phyloP scores from a whole-genome alignment of 1,139 yeast genomes.

The Suhomyces bokatorum region DNA sequence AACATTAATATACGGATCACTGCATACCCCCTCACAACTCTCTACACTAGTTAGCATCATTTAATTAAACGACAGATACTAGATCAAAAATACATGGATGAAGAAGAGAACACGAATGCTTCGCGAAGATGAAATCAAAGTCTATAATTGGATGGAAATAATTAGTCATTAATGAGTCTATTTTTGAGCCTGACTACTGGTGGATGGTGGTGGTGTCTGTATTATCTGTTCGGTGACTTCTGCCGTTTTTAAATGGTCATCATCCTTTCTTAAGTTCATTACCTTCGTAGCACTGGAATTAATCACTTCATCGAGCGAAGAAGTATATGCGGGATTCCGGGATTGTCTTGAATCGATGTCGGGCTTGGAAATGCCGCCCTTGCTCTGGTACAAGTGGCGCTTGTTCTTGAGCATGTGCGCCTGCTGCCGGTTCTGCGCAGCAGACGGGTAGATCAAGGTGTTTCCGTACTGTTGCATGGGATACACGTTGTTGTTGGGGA shows the following conservation, averaged over 20 bases:
- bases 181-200: conserved; percentile 14
- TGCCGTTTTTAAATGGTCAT: conserved; percentile 10
- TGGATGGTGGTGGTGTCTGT: conserved; percentile 27
- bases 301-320: conserved; percentile 19
- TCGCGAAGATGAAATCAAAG: conserved; percentile 4
- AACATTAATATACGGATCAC: too few species aligned
- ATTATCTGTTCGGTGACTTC: conserved; percentile 17
- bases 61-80: conserved; percentile 7
- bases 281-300: conserved; percentile 21
- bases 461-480: conserved; percentile 12
- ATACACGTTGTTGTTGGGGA: conserved; percentile 14
- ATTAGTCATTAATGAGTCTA: conserved; percentile 9
- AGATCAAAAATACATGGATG: conserved; percentile 9
- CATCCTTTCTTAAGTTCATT: conserved; percentile 16
- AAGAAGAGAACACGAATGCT: conserved; percentile 6
- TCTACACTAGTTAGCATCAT: conserved; percentile 1
- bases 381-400: conserved; percentile 21
- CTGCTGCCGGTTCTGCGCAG: conserved; percentile 8
- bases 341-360: conserved; percentile 9
- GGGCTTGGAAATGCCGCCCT: conserved; percentile 15
- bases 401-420: conserved; percentile 27
- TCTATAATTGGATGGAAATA: conserved; percentile 5
- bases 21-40: too few species aligned
- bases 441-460: conserved; percentile 18
- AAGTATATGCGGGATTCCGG: conserved; percentile 7